Base-by-base conservation (phyloP, 495 filamentous ascomycete species). In the Filosporella fistucella region DNA sequence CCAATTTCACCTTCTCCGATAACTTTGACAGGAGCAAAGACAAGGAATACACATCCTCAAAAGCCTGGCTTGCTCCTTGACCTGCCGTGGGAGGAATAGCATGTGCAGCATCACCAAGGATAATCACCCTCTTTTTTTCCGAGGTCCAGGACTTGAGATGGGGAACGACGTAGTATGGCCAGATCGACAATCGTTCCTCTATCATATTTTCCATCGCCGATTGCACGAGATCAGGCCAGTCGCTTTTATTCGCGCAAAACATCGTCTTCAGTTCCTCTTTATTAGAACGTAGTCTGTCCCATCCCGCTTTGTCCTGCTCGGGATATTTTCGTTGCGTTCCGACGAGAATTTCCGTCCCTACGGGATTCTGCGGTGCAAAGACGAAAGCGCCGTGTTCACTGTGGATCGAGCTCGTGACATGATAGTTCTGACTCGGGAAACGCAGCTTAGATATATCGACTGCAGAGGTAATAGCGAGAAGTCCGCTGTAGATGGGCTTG, bases 101-200 rank as follows among this genome's bases (percentile, higher is more conserved):
- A 59, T 76, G 71, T 11, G 73, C 73, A 20, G 70, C 71, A 51
- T 76, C 55, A 1, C 56, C 56, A 1, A 58, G 44, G 13, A 58
- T 43, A n/a, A 56, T 35, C 0, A 55, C 46, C 18, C 52, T 17
- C 22, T 35, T 5, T n/a, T 44, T 47, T 7, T 36, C 32, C 11
- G 53, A 51, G 20, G 44, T 26, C 53, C 47, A 56, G 39, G 33
- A 51, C 9, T 46, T 36, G 14, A 56, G 42, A 16, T 51, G 43
- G 26, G 53, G 53, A 0, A 56, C 43, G 17, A 51, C 26, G 20
- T 56, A 51, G 24, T 42, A 55, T 8, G 52, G 52, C 52, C 52
- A 55, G 14, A 50, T 42, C 17, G 45, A 45, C 18, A 55, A 46
- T 23, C 50, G 49, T 12, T 25, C 41, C n/a, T 45, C 33, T 20